Base-by-base conservation (phyloP, 176 grass and related monocot species). In the Bromus sterilis region DNA sequence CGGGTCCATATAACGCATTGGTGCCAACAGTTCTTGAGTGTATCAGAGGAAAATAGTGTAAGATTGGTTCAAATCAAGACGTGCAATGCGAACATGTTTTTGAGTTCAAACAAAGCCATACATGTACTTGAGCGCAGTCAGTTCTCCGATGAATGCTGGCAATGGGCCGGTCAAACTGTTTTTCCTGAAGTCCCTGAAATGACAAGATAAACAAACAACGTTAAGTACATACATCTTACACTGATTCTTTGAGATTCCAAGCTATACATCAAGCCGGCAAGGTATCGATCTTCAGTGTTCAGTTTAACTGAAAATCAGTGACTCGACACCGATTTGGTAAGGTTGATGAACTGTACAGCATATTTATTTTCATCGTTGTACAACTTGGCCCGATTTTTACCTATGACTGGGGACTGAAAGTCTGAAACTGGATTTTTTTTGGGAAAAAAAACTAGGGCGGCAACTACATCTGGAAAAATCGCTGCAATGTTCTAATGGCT, bases 1-100 rank as follows among this genome's bases (percentile, higher is more conserved):
- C 13, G 79, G 91, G 89, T 80, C 94, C 91, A 30, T 91, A 94
- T 67, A 97, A 90, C 11, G 83, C 89, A 90, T 97, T 94, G 85
- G 67, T 83, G 13, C 89, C 91, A 5, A 97, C 63, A 13, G 59
- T 55, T 79, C 94, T 97, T 72, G 75, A 12, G 4, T n/a, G 62
- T 78, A 76, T 82, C 39, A 3, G 21, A 53, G 43, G 57, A 82
- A 74, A 48, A 88, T 1, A 89, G 11, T 55, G 71, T 85, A 10
- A 81, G 71, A 67, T 63, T 71, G 15, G 35, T 20, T 10, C 0
- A 61, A 51, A 9, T 4, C 23, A 80, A 64, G 15, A 79, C 4
- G 12, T 71, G 25, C 10, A 71, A 21, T 25, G 29, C 28, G 4
- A 13, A 49, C 2, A 29, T 63, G 0, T 34, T 64, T 33, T 73